Evolutionary conservation across 495 filamentous ascomycete genomes (phyloP).

Genomic region (Podospora conica): DNA sequence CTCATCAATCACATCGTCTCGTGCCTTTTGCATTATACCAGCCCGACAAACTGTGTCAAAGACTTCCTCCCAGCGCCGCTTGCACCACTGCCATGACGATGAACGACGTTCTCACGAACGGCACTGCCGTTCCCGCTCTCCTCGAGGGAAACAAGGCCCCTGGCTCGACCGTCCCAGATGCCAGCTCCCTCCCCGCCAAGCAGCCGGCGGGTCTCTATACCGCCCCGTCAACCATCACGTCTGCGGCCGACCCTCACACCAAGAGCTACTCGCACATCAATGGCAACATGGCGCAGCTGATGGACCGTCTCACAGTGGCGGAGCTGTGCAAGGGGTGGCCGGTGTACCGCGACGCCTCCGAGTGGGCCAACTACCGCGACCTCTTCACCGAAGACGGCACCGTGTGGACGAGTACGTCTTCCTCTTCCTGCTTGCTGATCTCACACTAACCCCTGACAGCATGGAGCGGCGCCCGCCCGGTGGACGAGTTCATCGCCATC

Average conservation of each 20-base stretch:
- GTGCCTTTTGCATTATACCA: background rate
- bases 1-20: background rate
- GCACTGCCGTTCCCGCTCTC: background rate
- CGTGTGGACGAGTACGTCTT: conserved; percentile 52
- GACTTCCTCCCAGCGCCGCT: background rate
- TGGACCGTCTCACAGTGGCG: conserved; percentile 50
- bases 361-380: conserved; percentile 59
- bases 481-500: conserved; percentile 53
- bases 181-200: background rate
- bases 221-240: conserved; percentile 32
- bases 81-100: background rate
- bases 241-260: conserved; percentile 37
- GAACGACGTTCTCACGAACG: background rate
- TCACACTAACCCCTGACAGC: conserved; percentile 25
- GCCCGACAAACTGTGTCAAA: background rate
- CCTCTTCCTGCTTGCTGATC: background rate
- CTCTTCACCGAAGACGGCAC: conserved; percentile 54
- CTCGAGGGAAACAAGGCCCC: background rate
- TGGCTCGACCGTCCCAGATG: background rate
- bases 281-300: conserved; percentile 40
- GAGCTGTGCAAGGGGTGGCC: conserved; percentile 66
- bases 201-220: background rate
- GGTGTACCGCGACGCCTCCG: conserved; percentile 57
- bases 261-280: conserved; percentile 50
- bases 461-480: conserved; percentile 49